Evolutionary conservation across 2,329 filamentous ascomycete species (phyloP), one percentile per base, ranked within the genome.

Genomic region (Eutypa lata): DNA sequence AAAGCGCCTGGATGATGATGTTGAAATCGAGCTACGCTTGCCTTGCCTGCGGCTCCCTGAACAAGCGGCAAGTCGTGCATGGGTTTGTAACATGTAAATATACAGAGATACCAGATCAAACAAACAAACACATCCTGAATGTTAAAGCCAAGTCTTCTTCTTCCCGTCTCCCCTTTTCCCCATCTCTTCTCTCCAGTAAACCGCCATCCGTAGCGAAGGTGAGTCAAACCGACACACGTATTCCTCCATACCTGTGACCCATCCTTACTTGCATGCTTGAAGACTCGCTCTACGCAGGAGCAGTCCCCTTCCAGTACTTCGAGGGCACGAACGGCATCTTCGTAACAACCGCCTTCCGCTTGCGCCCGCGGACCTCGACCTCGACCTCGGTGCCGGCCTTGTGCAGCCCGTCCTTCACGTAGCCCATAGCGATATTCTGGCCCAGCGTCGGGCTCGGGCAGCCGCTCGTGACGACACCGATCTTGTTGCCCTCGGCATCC

Each of bases 381-480:
- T 86, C 81, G 7, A 96, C 76, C 73, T 93, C 87, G 1, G 91
- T 96, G 11, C 91, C 91, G 31, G 82, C 79, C 80, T 95, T 95
- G 71, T 96, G 90, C 68, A 87, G 74, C 0, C 90, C 90, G 57
- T 89, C 85, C 72, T 85, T 84, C 66, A 97, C 79, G 68, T 96
- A 96, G 0, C 87, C 94, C 94, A 99, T 99, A 52, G 93, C 91
- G 57, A 99, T 93, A 71, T 97, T 97, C 77, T 88, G 88, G 58
- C 87, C 86, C 47, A 97, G 75, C 0, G 88, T 90, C 2, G 94
- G 94, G 67, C 88, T 92, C 0, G 94, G 94, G 60, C 91, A 90
- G 16, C 94, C 94, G 61, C 90, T 96, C 5, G 94, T 99, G 57
- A 99, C 79, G 35, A 77, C 80, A 14, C 94, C 94, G 51, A 97